Percentiles rank a stretch among this genome's conserved stretches.
Evolutionary conservation across 352 stramenopile genomes (phyloP).

Genomic region (Phytophthora agathidicida): DNA sequence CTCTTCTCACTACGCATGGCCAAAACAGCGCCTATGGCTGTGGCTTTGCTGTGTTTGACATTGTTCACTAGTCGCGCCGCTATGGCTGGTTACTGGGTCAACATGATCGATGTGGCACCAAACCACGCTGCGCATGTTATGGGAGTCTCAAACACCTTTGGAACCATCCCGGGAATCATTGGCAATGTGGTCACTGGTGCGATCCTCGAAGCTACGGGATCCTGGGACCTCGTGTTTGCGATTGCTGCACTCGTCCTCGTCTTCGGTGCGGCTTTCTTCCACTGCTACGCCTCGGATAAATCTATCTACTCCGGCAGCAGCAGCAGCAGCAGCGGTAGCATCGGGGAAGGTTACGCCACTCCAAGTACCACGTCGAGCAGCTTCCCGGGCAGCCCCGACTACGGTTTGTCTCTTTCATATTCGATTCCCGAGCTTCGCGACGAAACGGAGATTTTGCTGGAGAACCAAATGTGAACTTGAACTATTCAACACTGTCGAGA

Average conservation of each 20-base stretch:
- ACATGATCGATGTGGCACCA: constrained; percentile 90
- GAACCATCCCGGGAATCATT: constrained; percentile 83
- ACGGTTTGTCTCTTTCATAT: constrained; percentile 35
- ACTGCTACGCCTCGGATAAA: constrained; percentile 77
- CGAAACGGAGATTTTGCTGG: constrained; percentile 62
- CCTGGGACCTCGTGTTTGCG: constrained; percentile 85
- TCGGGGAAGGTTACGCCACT: constrained; percentile 29
- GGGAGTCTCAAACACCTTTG: constrained; percentile 88
- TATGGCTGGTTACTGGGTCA: constrained; percentile 88
- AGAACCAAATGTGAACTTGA: constrained; percentile 37
- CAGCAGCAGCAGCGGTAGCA: constrained; percentile 8
- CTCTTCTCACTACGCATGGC: constrained; percentile 78
- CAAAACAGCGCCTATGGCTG: constrained; percentile 50
- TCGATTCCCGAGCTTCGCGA: constrained; percentile 44
- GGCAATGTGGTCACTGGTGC: constrained; percentile 86
- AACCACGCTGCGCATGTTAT: constrained; percentile 86
- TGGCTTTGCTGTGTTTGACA: constrained; percentile 75
- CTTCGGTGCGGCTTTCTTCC: constrained; percentile 77
- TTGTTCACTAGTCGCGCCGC: constrained; percentile 79
- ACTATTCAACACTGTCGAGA: not conserved
- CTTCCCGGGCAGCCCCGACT: constrained; percentile 35
- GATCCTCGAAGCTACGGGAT: constrained; percentile 72
- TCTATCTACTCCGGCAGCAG: constrained; percentile 57
- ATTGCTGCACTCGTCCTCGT: constrained; percentile 78
- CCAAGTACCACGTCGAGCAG: constrained; percentile 40